Conservation (phyloP, 768 basidiomycete species). For the Agaricus blazei region DNA sequence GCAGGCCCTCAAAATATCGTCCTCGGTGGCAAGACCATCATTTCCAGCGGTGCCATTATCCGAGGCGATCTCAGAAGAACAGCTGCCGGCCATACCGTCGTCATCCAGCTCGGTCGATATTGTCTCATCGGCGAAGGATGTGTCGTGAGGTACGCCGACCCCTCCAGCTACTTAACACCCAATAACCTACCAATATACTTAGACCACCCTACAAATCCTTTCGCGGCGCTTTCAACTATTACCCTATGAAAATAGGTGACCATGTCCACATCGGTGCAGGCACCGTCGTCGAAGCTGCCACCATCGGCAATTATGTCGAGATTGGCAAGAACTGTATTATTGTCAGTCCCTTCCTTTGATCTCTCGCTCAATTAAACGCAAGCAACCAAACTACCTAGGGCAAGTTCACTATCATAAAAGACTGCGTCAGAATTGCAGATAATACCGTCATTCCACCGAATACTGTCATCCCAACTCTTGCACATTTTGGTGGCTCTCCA, state of each 20-base stretch:
- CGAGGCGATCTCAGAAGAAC: conserved; percentile 90
- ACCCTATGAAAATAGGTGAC: conserved; percentile 96
- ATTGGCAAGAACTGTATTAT: conserved; percentile 96
- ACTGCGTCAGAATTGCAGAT: conserved; percentile 87
- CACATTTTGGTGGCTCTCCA: conserved; percentile 85
- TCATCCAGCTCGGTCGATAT: conserved; percentile 90
- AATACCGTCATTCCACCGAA: conserved; percentile 88
- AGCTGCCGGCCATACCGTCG: conserved; percentile 88
- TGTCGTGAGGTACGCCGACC: conserved; percentile 63
- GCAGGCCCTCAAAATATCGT: conserved; percentile 96
- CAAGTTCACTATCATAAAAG: conserved; percentile 95
- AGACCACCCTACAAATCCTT: conserved; percentile 90
- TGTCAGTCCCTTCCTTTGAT: conserved; percentile 40
- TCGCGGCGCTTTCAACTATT: conserved; percentile 91
- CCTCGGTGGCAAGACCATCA: conserved; percentile 94
- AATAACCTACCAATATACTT: background rate
- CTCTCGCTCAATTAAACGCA: background rate
- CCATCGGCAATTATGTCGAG: conserved; percentile 89
- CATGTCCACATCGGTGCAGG: conserved; percentile 92
- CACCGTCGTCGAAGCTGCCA: conserved; percentile 88
- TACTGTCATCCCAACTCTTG: conserved; percentile 86
- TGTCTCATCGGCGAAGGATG: conserved; percentile 88
- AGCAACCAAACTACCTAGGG: conserved; percentile 46
- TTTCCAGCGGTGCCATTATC: conserved; percentile 84
- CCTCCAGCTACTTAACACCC: background rate